Base-by-base conservation (phyloP, 768 basidiomycete genomes). In the Artomyces pyxidatus region DNA sequence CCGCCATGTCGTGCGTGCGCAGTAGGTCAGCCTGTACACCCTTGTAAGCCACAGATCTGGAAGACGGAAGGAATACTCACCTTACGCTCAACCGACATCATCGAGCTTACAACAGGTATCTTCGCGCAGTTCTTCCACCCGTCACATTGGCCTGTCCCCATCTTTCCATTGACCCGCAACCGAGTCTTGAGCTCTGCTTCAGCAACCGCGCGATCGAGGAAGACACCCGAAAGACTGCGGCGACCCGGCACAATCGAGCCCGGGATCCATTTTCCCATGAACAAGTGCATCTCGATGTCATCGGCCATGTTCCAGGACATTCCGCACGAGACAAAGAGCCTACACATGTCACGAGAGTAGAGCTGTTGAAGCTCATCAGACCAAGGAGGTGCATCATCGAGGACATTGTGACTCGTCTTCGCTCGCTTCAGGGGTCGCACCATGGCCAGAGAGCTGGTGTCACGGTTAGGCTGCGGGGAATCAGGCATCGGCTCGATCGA, bases 81-180 rank as follows among this genome's bases (percentile, higher is more conserved):
- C 45, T 51, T 37, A 37, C 52, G 50, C 14, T 63, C 58, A 3
- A 63, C 61, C 23, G 39, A 63, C 30, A 67, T 50, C 54, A 60
- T 51, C 3, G 61, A 56, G 0, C 59, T 54, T 26, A 63, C 51
- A 25, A 67, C 32, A 3, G 59, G 47, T 7, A 50, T 53, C 35
- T 61, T 62, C 8, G 59, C 52, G n/a, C 60, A 47, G 48, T 64
- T 64, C 48, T 62, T 66, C 61, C 61, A 66, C 5, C 66, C 62
- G 48, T 67, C 64, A 25, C 60, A 61, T 30, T 59, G 55, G 8
- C 62, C 60, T 3, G 59, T 65, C 6, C 52, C 63, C 17, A 53
- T 25, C 23, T 54, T 47, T 17, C 56, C 62, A 17, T 60, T 35
- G 11, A 59, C 50, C 41, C 45, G 45, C 1, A 26, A 25, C 21